phyloP scores from a whole-genome alignment of 2,329 filamentous ascomycete genomes.

The Talaromyces sp. region DNA sequence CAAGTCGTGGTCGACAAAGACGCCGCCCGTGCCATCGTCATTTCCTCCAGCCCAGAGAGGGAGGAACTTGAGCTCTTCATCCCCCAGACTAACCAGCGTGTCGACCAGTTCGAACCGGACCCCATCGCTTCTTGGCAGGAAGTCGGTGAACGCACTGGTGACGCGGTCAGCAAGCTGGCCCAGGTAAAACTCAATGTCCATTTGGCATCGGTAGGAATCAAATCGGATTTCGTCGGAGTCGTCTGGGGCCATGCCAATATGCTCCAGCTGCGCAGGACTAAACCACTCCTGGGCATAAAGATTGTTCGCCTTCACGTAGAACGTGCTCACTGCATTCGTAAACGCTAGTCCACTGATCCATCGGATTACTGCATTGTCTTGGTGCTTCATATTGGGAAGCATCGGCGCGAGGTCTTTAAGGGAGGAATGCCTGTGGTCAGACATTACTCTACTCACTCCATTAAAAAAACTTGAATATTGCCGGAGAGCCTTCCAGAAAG shows the following conservation, averaged over 20 bases:
- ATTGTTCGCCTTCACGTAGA: neutral
- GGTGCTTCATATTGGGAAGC: slow-evolving; percentile 1
- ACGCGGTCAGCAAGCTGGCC: neutral
- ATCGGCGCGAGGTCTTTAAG: neutral
- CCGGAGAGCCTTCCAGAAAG: slow-evolving; percentile 22
- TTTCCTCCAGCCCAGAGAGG: slow-evolving; percentile 61
- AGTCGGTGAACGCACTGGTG: neutral
- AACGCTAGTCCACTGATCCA: neutral
- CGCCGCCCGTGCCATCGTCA: slow-evolving; percentile 47
- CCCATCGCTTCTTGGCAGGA: neutral
- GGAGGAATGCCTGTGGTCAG: neutral
- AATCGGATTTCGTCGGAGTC: neutral
- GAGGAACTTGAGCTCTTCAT: slow-evolving; percentile 57
- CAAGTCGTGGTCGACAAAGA: slow-evolving; percentile 37
- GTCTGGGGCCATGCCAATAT: neutral
- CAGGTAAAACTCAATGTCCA: neutral
- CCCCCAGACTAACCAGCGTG: slow-evolving; percentile 47
- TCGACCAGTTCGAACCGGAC: slow-evolving; percentile 25
- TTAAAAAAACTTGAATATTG: slow-evolving; percentile 3
- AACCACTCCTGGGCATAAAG: neutral
- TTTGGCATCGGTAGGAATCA: neutral
- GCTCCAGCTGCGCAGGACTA: neutral
- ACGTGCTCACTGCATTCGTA: neutral
- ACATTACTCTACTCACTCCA: neutral
- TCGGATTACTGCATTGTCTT: slow-evolving; percentile 1